phyloP scores from a whole-genome alignment of 2,329 filamentous ascomycete species.

The Alternaria triticina region DNA sequence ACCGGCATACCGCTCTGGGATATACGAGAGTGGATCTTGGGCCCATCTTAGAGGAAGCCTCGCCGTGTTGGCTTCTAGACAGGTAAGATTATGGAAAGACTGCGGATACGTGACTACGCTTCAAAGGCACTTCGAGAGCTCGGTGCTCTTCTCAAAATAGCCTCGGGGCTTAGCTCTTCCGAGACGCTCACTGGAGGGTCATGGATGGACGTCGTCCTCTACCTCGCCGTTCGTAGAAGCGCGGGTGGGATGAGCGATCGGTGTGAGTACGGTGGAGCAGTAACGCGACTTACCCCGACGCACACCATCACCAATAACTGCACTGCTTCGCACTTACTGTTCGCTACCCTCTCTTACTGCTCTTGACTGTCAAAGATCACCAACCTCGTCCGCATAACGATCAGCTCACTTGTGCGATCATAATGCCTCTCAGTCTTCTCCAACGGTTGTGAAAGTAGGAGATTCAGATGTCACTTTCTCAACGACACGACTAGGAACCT shows the following conservation, averaged over 20 bases:
- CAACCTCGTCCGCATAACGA: background rate
- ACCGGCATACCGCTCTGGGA: conserved; percentile 13
- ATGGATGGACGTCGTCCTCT: background rate
- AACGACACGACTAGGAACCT: background rate
- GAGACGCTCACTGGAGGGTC: background rate
- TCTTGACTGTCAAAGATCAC: background rate
- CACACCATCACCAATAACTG: background rate
- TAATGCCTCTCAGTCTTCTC: background rate
- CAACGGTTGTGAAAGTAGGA: background rate
- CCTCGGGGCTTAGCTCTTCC: background rate
- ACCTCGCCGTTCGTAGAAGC: background rate
- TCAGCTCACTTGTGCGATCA: too few relatives aligned
- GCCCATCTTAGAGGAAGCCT: conserved; percentile 4
- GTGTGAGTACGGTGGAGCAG: background rate
- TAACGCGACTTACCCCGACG: background rate
- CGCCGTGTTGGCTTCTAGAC: background rate
- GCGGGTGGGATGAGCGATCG: background rate
- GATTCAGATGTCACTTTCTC: background rate
- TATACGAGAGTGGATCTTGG: conserved; percentile 3
- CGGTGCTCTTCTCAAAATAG: background rate
- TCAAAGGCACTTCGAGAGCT: background rate
- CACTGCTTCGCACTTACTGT: background rate
- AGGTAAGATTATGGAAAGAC: background rate
- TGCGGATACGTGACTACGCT: background rate
- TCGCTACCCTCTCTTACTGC: background rate